These are phyloP conservation scores for Trichopus zeylanicus DNA, from an alignment of 116 monocot genomes.

Conservation along the genomic window DNA sequence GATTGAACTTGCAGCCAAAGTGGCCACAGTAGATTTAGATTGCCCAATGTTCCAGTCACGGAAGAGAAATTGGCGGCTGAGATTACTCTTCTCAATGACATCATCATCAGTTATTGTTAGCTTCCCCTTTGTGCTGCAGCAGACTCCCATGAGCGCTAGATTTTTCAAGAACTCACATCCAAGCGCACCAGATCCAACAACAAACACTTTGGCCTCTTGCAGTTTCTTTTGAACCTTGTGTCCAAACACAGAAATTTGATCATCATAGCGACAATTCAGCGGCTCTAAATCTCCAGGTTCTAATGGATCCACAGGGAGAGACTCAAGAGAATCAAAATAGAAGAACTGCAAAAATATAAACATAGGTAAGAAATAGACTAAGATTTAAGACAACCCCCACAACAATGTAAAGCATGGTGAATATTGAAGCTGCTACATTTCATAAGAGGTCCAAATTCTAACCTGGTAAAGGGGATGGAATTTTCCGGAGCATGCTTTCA, in stretches of 20 bases:
- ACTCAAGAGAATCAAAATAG: slow-evolving; percentile 14
- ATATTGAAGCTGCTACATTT: neutral
- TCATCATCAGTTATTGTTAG: slow-evolving; percentile 34
- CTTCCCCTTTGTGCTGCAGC: slow-evolving; percentile 32
- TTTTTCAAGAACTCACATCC: slow-evolving; percentile 55
- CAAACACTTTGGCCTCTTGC: slow-evolving; percentile 6
- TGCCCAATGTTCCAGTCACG: slow-evolving; percentile 49
- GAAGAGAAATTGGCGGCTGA: slow-evolving; percentile 48
- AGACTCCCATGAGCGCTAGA: slow-evolving; percentile 48
- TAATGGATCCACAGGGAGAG: slow-evolving; percentile 5
- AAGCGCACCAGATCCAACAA: slow-evolving; percentile 38
- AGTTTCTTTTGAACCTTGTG: slow-evolving; percentile 9
- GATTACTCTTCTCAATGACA: slow-evolving; percentile 49
- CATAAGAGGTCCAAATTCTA: neutral
- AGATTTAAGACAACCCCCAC: too few species aligned
- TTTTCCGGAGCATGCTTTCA: slow-evolving; percentile 15
- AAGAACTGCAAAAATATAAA: slow-evolving; percentile 6
- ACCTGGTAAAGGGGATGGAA: slow-evolving; percentile 9
- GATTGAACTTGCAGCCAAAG: slow-evolving; percentile 22
- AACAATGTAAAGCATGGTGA: neutral
- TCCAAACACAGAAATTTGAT: slow-evolving; percentile 9
- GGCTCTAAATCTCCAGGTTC: slow-evolving; percentile 4
- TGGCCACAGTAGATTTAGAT: slow-evolving; percentile 44
- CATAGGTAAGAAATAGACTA: neutral
- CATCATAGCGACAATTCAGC: slow-evolving; percentile 12